Conservation (phyloP, 2,329 filamentous ascomycete species). For the Davidsoniella virescens region DNA sequence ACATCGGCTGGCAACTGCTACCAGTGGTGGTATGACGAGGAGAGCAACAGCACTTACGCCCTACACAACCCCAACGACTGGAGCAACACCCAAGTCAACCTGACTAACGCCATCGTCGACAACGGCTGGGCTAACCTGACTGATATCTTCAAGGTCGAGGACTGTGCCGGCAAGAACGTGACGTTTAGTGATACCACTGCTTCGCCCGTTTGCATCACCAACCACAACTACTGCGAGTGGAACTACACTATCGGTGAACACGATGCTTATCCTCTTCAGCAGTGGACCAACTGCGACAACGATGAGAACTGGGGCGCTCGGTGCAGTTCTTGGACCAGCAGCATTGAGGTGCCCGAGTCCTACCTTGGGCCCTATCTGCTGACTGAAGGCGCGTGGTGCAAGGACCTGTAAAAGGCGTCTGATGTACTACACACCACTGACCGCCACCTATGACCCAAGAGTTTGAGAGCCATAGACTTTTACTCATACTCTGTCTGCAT, state of each 20-base stretch:
- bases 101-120: constrained; percentile 14
- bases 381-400: constrained; percentile 10
- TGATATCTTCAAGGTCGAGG: constrained; percentile 17
- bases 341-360: constrained; percentile 16
- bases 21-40: constrained; percentile 16
- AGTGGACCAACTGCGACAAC: constrained; percentile 17
- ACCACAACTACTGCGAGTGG: constrained; percentile 17
- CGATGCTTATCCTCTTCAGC: constrained; percentile 6
- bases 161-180: constrained; percentile 15
- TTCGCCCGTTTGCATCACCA: constrained; percentile 15
- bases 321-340: constrained; percentile 14
- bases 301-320: constrained; percentile 15
- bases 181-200: constrained; percentile 15
- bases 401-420: constrained; percentile 8
- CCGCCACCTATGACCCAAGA: background rate
- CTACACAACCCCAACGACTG: constrained; percentile 17
- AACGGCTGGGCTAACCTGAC: constrained; percentile 17
- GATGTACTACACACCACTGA: background rate
- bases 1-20: constrained; percentile 13
- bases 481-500: too few species aligned
- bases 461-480: too few species aligned
- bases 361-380: constrained; percentile 17
- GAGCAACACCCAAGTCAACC: constrained; percentile 15
- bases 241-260: constrained; percentile 13
- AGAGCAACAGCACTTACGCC: constrained; percentile 16